phyloP scores from a whole-genome alignment of 1,284 basidiomycete genomes.

The Boletus mariae region DNA sequence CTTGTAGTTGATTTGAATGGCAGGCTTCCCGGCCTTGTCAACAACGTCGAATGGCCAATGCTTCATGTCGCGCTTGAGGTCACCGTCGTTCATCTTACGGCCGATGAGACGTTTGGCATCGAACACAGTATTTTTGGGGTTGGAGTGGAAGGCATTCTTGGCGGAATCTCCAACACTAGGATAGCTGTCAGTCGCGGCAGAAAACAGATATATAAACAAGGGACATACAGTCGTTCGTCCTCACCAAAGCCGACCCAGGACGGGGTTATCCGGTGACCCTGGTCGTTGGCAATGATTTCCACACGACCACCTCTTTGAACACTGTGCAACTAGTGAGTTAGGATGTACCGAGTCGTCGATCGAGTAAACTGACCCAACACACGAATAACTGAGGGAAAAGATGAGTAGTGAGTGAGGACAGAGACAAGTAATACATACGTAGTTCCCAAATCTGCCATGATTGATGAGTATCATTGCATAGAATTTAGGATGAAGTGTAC shows the following conservation, averaged over 20 bases:
- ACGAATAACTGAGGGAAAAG: slow-evolving; percentile 56
- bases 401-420: slow-evolving; percentile 15
- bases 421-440: slow-evolving; percentile 46
- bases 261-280: slow-evolving; percentile 95
- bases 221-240: slow-evolving; percentile 81
- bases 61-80: slow-evolving; percentile 80
- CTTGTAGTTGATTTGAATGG: slow-evolving; percentile 83
- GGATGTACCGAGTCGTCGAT: not conserved
- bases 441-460: slow-evolving; percentile 67
- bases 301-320: slow-evolving; percentile 91
- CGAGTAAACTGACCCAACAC: slow-evolving; percentile 57
- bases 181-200: not conserved
- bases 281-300: slow-evolving; percentile 96
- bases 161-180: slow-evolving; percentile 72
- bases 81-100: slow-evolving; percentile 77
- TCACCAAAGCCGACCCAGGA: slow-evolving; percentile 92
- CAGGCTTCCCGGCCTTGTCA: slow-evolving; percentile 82
- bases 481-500: slow-evolving; percentile 27
- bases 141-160: slow-evolving; percentile 78
- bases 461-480: slow-evolving; percentile 14
- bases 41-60: slow-evolving; percentile 86
- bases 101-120: slow-evolving; percentile 97
- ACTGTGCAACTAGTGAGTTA: slow-evolving; percentile 40
- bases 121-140: slow-evolving; percentile 94
- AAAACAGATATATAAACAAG: not conserved